phyloP scores from a whole-genome alignment of 2,329 filamentous ascomycete genomes.

The Gaeumannomyces tritici region DNA sequence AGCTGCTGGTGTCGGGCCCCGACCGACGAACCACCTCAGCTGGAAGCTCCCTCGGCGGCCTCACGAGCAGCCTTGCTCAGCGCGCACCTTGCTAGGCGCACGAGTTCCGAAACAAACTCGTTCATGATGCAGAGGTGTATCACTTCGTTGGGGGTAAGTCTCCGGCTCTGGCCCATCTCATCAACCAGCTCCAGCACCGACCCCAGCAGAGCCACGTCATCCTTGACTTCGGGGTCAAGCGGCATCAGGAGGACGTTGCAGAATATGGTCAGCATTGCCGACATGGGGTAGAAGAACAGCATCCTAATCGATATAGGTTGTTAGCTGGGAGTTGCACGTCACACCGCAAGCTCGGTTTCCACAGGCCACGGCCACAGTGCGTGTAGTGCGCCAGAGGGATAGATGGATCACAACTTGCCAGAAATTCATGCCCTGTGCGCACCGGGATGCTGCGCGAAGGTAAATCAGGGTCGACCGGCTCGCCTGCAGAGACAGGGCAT shows the following conservation, averaged over 20 bases:
- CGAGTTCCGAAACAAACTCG: constrained; percentile 9
- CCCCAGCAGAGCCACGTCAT: constrained; percentile 36
- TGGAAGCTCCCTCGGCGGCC: neutral
- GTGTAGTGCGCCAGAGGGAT: neutral
- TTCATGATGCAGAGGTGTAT: constrained; percentile 8
- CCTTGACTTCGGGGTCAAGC: constrained; percentile 25
- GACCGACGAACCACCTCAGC: neutral
- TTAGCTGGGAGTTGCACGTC: neutral
- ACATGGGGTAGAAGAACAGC: constrained; percentile 47
- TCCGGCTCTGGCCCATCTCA: constrained; percentile 17
- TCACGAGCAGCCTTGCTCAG: constrained; percentile 15
- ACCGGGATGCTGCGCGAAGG: constrained; percentile 29
- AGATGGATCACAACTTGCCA: constrained; percentile 27
- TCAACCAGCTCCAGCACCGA: constrained; percentile 32
- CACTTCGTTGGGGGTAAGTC: constrained; percentile 3
- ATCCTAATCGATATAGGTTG: constrained; percentile 24
- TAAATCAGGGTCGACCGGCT: constrained; percentile 44
- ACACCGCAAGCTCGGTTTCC: neutral
- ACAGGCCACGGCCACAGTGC: neutral
- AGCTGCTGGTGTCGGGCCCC: neutral
- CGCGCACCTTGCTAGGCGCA: constrained; percentile 7
- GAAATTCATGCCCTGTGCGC: constrained; percentile 35
- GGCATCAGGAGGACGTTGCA: constrained; percentile 43
- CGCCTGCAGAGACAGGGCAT: constrained; percentile 42
- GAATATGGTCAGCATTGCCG: constrained; percentile 43